These are phyloP conservation scores for Paraphaeosphaeria minitans DNA, from an alignment of 2,329 filamentous ascomycete species.

Conservation along the genomic window DNA sequence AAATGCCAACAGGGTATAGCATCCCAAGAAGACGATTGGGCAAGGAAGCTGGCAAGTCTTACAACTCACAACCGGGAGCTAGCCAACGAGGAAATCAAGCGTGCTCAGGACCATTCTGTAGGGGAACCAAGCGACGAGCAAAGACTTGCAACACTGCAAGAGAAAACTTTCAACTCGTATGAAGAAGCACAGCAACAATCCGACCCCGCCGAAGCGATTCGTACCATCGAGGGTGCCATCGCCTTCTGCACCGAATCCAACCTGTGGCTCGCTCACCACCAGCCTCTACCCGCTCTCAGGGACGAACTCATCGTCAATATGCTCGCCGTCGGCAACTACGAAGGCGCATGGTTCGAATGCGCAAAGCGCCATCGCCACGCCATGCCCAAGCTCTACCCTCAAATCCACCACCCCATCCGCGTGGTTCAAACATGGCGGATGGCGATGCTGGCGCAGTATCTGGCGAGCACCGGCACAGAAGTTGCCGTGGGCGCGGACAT, in stretches of 20 bases:
- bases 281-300: constrained; percentile 61
- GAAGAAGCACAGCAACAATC: constrained; percentile 27
- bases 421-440: constrained; percentile 55
- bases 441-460: constrained; percentile 44
- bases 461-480: constrained; percentile 30
- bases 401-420: constrained; percentile 58
- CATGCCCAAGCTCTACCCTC: constrained; percentile 58
- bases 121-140: constrained; percentile 31
- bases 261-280: constrained; percentile 56
- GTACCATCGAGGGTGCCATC: constrained; percentile 48
- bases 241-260: constrained; percentile 46
- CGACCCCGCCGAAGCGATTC: constrained; percentile 38
- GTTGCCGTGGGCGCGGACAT: constrained; percentile 47
- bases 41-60: constrained; percentile 36
- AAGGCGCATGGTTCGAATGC: constrained; percentile 57
- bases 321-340: constrained; percentile 50
- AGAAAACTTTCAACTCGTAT: constrained; percentile 31
- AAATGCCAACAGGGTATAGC: constrained; percentile 53
- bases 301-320: constrained; percentile 59
- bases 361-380: constrained; percentile 58
- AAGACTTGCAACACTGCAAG: constrained; percentile 34
- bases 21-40: constrained; percentile 50
- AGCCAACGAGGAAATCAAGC: constrained; percentile 27
- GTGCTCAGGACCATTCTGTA: constrained; percentile 24
- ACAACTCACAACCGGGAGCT: constrained; percentile 27